Evolutionary conservation across 2,329 filamentous ascomycete species (phyloP).

Genomic region (Ascochyta koolunga): DNA sequence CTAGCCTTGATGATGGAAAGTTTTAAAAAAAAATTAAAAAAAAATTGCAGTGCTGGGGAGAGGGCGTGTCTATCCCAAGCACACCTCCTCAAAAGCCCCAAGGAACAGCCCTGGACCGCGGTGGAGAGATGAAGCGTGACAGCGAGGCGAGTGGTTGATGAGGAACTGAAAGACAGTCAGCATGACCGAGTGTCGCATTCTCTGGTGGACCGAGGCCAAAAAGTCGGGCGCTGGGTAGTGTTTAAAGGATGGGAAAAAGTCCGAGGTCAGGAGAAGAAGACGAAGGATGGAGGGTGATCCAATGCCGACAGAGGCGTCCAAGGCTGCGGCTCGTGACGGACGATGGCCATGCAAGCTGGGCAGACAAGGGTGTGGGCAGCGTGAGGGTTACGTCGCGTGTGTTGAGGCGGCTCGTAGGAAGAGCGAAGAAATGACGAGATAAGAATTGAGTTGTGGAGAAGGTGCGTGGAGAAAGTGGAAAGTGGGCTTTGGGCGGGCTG

Average conservation of each 20-base stretch:
- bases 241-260: constrained; percentile 15
- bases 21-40: too few species aligned
- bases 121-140: constrained; percentile 27
- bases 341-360: constrained; percentile 20
- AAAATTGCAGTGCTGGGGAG: neutral
- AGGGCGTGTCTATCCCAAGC: constrained; percentile 24
- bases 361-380: constrained; percentile 20
- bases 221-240: constrained; percentile 5
- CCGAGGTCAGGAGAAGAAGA: constrained; percentile 13
- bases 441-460: constrained; percentile 19
- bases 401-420: constrained; percentile 14
- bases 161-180: constrained; percentile 36
- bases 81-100: constrained; percentile 29
- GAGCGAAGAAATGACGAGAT: constrained; percentile 18
- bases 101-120: constrained; percentile 23
- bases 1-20: constrained; percentile 3
- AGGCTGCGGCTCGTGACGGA: constrained; percentile 21
- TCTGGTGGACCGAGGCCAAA: constrained; percentile 9
- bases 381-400: constrained; percentile 16
- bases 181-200: constrained; percentile 31
- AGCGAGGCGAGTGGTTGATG: constrained; percentile 27
- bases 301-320: constrained; percentile 21
- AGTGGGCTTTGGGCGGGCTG: too few species aligned
- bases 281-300: constrained; percentile 11
- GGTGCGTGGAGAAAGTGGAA: constrained; percentile 22